phyloP scores from a whole-genome alignment of 2,329 filamentous ascomycete genomes.

The Calonectria leucothoes region DNA sequence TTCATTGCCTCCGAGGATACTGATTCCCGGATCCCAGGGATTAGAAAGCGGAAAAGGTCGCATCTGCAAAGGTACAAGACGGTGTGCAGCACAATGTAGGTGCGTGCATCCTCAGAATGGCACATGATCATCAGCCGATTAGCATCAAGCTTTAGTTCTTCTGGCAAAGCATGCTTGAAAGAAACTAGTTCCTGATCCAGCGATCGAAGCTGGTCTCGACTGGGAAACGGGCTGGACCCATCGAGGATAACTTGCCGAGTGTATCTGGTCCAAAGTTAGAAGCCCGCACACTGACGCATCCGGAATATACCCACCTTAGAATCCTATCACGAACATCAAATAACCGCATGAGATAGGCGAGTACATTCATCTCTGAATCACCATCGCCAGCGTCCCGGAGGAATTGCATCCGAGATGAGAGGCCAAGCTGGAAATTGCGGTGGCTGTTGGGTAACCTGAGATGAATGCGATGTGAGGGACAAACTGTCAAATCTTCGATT shows the following conservation, averaged over 20 bases:
- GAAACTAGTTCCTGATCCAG: slow-evolving; percentile 33
- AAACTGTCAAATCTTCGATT: slow-evolving; percentile 43
- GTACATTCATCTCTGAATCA: slow-evolving; percentile 25
- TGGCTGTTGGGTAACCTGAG: slow-evolving; percentile 40
- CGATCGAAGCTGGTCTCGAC: slow-evolving; percentile 14
- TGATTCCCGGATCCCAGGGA: slow-evolving; percentile 38
- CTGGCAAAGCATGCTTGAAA: slow-evolving; percentile 31
- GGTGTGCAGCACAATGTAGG: slow-evolving; percentile 35
- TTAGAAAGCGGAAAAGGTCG: slow-evolving; percentile 40
- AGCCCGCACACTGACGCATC: rapidly evolving
- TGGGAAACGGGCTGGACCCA: slow-evolving; percentile 29
- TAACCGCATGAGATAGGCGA: slow-evolving; percentile 36
- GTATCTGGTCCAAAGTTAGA: slow-evolving; percentile 22
- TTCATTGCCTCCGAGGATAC: slow-evolving; percentile 27
- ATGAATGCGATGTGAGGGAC: slow-evolving; percentile 36
- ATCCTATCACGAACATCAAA: slow-evolving; percentile 38
- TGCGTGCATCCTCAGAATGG: slow-evolving; percentile 35
- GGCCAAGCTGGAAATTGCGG: slow-evolving; percentile 39
- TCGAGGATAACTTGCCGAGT: slow-evolving; percentile 31
- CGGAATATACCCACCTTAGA: slow-evolving; percentile 17
- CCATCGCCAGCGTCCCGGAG: slow-evolving; percentile 1
- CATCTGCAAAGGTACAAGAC: slow-evolving; percentile 34
- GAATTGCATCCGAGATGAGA: slow-evolving; percentile 31
- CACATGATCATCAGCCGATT: slow-evolving; percentile 39
- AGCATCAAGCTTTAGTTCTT: slow-evolving; percentile 30